These are phyloP conservation scores for Ambrosia trifida DNA, from an alignment of 129 eudicot species.

Conservation along the genomic window DNA sequence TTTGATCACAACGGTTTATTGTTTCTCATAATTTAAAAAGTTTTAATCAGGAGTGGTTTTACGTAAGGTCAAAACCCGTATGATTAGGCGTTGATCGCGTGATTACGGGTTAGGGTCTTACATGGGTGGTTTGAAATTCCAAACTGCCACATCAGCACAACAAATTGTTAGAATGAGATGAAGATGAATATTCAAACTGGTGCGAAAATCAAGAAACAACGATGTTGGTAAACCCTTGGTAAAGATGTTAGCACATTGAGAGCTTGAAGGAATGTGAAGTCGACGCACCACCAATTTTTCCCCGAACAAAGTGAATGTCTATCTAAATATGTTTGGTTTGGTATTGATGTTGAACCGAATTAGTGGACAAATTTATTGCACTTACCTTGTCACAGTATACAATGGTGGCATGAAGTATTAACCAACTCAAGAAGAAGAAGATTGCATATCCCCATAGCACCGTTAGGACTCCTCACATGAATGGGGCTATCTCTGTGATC, in stretches of 20 bases:
- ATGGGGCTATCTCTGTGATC: too few relatives aligned
- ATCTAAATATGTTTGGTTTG: not conserved
- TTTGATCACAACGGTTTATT: too few relatives aligned
- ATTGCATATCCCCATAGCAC: not conserved
- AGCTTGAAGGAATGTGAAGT: not conserved
- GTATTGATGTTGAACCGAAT: not conserved
- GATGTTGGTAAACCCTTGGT: not conserved
- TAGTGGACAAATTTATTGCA: not conserved
- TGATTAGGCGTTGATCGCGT: too few relatives aligned
- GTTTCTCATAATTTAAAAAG: too few relatives aligned
- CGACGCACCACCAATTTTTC: not conserved
- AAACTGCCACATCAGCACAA: too few relatives aligned
- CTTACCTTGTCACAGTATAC: not conserved
- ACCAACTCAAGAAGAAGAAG: not conserved
- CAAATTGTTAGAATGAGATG: not conserved
- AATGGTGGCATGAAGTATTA: not conserved
- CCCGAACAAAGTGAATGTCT: not conserved
- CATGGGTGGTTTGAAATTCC: too few relatives aligned
- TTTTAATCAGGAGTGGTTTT: too few relatives aligned
- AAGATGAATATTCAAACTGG: not conserved
- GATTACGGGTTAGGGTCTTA: too few relatives aligned
- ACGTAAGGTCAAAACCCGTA: too few relatives aligned
- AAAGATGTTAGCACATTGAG: not conserved
- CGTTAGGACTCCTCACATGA: too few relatives aligned
- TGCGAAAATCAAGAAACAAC: not conserved